Evolutionary conservation across 2,329 filamentous ascomycete genomes (phyloP).

Genomic region (Dothideomycetes sp.): DNA sequence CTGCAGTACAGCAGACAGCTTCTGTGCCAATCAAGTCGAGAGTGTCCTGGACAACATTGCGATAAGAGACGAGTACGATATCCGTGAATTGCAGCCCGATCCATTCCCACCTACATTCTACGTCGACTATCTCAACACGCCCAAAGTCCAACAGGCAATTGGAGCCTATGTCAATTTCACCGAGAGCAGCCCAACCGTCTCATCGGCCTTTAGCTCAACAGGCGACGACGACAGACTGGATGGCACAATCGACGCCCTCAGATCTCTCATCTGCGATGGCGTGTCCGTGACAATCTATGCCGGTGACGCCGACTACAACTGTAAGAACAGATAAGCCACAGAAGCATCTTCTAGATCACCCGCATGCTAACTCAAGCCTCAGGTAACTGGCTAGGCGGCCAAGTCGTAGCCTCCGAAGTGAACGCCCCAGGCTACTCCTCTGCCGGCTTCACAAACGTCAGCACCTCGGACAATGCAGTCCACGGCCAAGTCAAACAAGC

Average conservation of each 20-base stretch:
- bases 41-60: conserved; percentile 42
- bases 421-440: conserved; percentile 31
- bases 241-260: conserved; percentile 34
- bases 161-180: conserved; percentile 53
- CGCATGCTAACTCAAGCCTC: conserved; percentile 1
- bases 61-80: conserved; percentile 51
- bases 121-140: conserved; percentile 49
- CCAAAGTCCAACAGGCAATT: conserved; percentile 46
- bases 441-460: conserved; percentile 42
- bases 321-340: background rate
- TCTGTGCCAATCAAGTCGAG: conserved; percentile 48
- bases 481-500: conserved; percentile 47
- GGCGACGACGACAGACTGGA: conserved; percentile 42
- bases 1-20: conserved; percentile 47
- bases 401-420: conserved; percentile 34
- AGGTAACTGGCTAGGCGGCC: conserved; percentile 40
- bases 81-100: conserved; percentile 46
- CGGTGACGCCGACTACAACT: conserved; percentile 35
- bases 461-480: conserved; percentile 36
- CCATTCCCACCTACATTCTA: conserved; percentile 51
- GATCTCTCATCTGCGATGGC: conserved; percentile 30
- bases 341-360: background rate
- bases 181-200: conserved; percentile 35
- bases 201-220: conserved; percentile 36
- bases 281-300: conserved; percentile 36